Conservation (phyloP, 768 basidiomycete species). For the Lentinula lateritia region DNA sequence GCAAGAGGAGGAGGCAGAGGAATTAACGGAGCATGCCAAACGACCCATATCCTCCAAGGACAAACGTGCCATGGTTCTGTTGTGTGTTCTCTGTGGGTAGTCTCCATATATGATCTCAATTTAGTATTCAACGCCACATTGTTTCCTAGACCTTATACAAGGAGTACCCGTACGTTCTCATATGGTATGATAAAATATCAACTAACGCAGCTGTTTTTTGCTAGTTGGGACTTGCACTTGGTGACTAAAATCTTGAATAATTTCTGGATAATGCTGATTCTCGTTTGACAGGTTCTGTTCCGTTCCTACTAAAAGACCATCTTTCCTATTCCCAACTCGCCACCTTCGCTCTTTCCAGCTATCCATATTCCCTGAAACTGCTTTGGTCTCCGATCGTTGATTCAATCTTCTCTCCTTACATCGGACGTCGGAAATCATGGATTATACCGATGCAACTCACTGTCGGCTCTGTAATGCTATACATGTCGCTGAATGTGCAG, state of each 20-base stretch:
- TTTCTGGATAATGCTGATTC: constrained; percentile 3
- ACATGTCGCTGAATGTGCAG: constrained; percentile 70
- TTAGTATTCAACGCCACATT: neutral
- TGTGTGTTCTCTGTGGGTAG: constrained; percentile 82
- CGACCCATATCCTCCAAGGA: constrained; percentile 64
- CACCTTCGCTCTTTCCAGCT: constrained; percentile 87
- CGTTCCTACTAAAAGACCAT: constrained; percentile 92
- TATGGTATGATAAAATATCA: neutral
- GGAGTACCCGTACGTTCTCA: constrained; percentile 74
- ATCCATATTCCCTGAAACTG: constrained; percentile 95
- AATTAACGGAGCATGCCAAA: constrained; percentile 30
- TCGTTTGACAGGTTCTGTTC: constrained; percentile 70
- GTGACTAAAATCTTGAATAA: constrained; percentile 29
- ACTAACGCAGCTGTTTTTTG: neutral
- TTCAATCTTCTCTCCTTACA: constrained; percentile 70
- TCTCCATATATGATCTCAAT: neutral
- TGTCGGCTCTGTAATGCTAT: constrained; percentile 79
- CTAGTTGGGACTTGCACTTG: constrained; percentile 85
- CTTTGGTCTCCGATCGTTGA: constrained; percentile 98
- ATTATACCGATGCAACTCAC: constrained; percentile 96
- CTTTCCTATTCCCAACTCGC: constrained; percentile 96
- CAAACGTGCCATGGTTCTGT: constrained; percentile 75
- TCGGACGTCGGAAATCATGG: constrained; percentile 98
- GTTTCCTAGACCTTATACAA: constrained; percentile 63
- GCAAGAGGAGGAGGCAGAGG: constrained; percentile 20